These are phyloP conservation scores for Neckera pumila DNA, from an alignment of 225 moss, liverwort and hornwort genomes.

Conservation along the genomic window DNA sequence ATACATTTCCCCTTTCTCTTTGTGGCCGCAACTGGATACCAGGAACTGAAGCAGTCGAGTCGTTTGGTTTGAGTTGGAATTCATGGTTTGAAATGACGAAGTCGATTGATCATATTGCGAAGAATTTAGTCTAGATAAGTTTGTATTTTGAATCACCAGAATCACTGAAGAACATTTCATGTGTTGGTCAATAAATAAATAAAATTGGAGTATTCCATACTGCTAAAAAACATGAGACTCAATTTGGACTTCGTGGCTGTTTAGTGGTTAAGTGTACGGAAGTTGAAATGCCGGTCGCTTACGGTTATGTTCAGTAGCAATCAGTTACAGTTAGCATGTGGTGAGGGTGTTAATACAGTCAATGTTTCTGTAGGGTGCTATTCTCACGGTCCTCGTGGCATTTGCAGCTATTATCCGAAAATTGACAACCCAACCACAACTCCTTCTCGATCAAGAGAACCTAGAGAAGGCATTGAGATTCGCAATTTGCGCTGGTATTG, in stretches of 20 bases:
- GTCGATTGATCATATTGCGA: neutral
- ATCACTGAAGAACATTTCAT: neutral
- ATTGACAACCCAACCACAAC: conserved; percentile 69
- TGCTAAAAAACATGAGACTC: neutral
- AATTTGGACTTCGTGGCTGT: neutral
- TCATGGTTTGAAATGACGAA: neutral
- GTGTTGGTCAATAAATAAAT: neutral
- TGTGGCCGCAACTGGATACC: neutral
- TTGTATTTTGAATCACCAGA: neutral
- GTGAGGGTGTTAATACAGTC: neutral
- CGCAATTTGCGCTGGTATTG: conserved; percentile 81
- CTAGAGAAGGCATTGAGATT: conserved; percentile 90
- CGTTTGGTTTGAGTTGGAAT: neutral
- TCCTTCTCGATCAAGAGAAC: conserved; percentile 63
- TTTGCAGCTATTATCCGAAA: conserved; percentile 81
- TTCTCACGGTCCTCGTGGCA: conserved; percentile 1
- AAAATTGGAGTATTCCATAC: neutral
- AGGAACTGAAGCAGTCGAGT: neutral
- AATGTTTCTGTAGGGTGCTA: neutral
- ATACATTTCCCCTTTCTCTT: neutral
- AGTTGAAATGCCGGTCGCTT: neutral
- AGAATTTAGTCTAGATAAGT: neutral
- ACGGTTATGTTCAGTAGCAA: conserved; percentile 5
- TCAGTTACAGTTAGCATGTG: neutral
- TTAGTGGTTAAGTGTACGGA: neutral